A percentile compares a stretch with the other conserved stretches of the same genome.
phyloP scores from a whole-genome alignment of 495 filamentous ascomycete genomes.

The Thozetella sp. region DNA sequence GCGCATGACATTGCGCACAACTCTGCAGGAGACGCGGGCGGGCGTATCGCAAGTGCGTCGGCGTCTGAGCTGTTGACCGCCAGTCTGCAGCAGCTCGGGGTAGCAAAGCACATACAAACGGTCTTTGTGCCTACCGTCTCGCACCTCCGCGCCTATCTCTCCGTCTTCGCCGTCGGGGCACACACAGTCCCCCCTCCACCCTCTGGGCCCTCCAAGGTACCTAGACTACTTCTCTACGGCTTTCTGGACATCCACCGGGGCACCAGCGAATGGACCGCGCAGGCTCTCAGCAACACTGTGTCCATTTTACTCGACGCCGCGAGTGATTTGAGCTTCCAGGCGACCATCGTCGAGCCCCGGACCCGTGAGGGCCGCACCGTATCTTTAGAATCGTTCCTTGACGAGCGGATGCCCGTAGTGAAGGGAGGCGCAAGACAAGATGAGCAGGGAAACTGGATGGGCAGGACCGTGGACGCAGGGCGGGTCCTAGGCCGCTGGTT shows the following conservation, averaged over 20 bases:
- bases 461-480: conserved; percentile 66
- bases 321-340: conserved; percentile 29
- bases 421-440: conserved; percentile 55
- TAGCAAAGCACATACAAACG: conserved; percentile 66
- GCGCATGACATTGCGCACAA: conserved; percentile 26
- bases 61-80: conserved; percentile 51
- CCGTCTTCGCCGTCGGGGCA: conserved; percentile 44
- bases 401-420: conserved; percentile 62
- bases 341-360: conserved; percentile 32
- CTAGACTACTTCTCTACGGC: conserved; percentile 64
- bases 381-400: conserved; percentile 40
- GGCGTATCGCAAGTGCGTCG: conserved; percentile 16
- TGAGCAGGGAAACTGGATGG: conserved; percentile 54
- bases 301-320: conserved; percentile 70
- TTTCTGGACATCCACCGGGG: conserved; percentile 67
- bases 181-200: conserved; percentile 25
- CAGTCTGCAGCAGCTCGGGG: conserved; percentile 68
- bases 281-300: conserved; percentile 74
- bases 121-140: conserved; percentile 75
- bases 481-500: conserved; percentile 76
- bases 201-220: background rate
- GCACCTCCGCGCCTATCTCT: conserved; percentile 74
- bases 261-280: conserved; percentile 81
- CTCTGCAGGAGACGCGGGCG: background rate
- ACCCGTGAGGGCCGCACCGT: conserved; percentile 4